phyloP scores from a whole-genome alignment of 2,329 filamentous ascomycete genomes.

The Pseudogymnoascus sp. region DNA sequence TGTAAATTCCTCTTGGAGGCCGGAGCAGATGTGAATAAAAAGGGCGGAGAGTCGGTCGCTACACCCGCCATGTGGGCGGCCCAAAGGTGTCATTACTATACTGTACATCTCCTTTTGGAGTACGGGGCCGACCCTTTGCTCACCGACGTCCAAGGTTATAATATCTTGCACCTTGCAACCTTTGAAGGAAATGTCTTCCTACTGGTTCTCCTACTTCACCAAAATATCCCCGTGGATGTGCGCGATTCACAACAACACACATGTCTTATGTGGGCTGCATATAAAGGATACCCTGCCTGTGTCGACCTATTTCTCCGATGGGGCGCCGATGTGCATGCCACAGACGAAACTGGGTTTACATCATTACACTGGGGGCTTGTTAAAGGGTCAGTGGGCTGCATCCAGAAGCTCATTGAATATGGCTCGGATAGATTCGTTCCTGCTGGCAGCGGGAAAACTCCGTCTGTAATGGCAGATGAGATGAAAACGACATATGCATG shows the following conservation, averaged over 20 bases:
- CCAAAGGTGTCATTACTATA: slow-evolving; percentile 93
- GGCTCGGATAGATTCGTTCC: slow-evolving; percentile 88
- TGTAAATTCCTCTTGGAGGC: slow-evolving; percentile 86
- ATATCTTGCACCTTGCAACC: slow-evolving; percentile 92
- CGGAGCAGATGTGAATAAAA: slow-evolving; percentile 79
- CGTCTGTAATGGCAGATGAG: slow-evolving; percentile 74
- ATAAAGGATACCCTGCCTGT: slow-evolving; percentile 89
- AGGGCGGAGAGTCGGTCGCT: slow-evolving; percentile 89
- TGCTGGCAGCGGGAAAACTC: slow-evolving; percentile 85
- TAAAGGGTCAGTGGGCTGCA: slow-evolving; percentile 80
- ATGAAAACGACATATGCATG: slow-evolving; percentile 81
- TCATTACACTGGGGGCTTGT: slow-evolving; percentile 95
- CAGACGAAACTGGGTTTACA: slow-evolving; percentile 88
- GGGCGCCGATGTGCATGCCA: slow-evolving; percentile 88
- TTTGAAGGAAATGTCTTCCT: slow-evolving; percentile 94
- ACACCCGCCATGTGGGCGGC: slow-evolving; percentile 96
- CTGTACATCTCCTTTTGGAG: slow-evolving; percentile 84
- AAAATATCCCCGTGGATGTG: slow-evolving; percentile 90
- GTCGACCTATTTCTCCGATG: slow-evolving; percentile 90
- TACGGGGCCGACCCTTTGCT: slow-evolving; percentile 88
- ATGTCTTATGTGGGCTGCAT: slow-evolving; percentile 96
- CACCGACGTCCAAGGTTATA: slow-evolving; percentile 93
- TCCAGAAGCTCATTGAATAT: slow-evolving; percentile 92
- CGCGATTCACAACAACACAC: slow-evolving; percentile 87
- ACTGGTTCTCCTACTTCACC: slow-evolving; percentile 81